These are phyloP conservation scores for Pseudogymnoascus sp. DNA, from an alignment of 2,329 filamentous ascomycete genomes.

Conservation along the genomic window DNA sequence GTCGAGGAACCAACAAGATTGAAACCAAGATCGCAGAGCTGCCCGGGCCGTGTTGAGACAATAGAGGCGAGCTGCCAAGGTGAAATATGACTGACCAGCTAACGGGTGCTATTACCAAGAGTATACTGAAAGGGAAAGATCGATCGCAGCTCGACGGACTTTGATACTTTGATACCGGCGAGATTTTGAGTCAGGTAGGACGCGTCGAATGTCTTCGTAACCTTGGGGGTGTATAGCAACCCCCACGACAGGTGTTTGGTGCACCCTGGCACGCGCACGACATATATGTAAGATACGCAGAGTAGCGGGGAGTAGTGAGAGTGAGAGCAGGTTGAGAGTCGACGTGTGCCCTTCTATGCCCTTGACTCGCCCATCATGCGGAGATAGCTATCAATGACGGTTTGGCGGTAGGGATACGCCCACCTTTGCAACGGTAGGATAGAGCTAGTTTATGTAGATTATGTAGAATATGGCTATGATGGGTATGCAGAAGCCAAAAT, in stretches of 20 bases:
- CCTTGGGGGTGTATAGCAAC: background rate
- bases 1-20: background rate
- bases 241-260: background rate
- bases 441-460: background rate
- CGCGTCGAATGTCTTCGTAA: background rate
- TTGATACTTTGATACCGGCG: background rate
- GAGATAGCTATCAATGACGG: background rate
- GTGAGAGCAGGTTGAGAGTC: background rate
- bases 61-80: background rate
- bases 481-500: background rate
- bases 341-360: background rate
- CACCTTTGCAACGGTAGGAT: background rate
- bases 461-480: background rate
- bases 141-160: background rate
- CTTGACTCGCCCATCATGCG: background rate
- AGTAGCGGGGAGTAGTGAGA: background rate
- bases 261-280: constrained; percentile 3
- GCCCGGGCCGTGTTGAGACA: background rate
- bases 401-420: background rate
- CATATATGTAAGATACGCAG: background rate
- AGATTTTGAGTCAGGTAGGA: background rate
- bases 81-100: background rate
- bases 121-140: background rate
- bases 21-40: background rate
- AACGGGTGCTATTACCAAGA: constrained; percentile 2